Evolutionary conservation across 345 rosid genomes (phyloP).

Genomic region (Eucalyptus lansdowneana): DNA sequence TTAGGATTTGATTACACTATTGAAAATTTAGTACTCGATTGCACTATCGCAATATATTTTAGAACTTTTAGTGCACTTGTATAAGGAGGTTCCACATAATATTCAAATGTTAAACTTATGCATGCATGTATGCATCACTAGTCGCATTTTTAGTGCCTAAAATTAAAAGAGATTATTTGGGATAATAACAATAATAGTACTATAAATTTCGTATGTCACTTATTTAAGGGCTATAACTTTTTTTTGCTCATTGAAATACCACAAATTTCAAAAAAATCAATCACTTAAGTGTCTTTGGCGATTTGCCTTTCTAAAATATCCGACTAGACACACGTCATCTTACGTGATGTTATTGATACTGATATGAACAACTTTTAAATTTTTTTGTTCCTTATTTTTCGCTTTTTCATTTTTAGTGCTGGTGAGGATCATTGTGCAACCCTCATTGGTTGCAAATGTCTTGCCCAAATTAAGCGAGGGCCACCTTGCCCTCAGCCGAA

Average conservation of each 20-base stretch:
- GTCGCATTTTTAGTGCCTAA: background rate
- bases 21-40: background rate
- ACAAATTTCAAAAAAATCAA: too few relatives aligned
- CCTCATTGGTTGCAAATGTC: background rate
- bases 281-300: fast-evolving
- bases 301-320: background rate
- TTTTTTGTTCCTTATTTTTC: background rate
- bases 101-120: background rate
- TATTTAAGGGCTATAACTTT: too few relatives aligned
- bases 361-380: fast-evolving
- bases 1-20: fast-evolving
- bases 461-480: fast-evolving
- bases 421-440: fast-evolving
- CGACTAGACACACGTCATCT: fast-evolving
- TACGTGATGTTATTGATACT: fast-evolving
- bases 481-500: fast-evolving
- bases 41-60: fast-evolving
- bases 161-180: background rate
- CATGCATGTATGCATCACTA: background rate
- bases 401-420: fast-evolving
- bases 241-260: too few relatives aligned
- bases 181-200: background rate
- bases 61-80: background rate
- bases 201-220: fast-evolving
- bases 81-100: background rate